Percentiles rank a stretch among this genome's conserved stretches.
Evolutionary conservation across 306 rosid species (phyloP).

Genomic region (Gillenia trifoliata): DNA sequence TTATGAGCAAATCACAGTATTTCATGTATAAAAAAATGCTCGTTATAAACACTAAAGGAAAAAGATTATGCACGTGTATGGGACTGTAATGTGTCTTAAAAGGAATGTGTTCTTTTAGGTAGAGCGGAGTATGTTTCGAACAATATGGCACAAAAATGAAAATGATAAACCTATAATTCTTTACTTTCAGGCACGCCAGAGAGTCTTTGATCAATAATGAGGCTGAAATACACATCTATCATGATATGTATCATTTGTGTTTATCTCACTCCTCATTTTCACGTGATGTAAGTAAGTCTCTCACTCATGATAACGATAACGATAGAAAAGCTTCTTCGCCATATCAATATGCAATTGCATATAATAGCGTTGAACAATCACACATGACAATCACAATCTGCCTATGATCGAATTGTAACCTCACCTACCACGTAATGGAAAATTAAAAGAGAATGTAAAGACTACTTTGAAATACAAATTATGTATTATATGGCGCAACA

Average conservation of each 20-base stretch:
- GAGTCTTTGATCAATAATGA: no score
- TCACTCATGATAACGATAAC: not conserved
- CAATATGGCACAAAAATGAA: not conserved
- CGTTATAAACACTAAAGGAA: not conserved
- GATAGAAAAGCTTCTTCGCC: not conserved
- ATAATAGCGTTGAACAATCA: conserved; percentile 1
- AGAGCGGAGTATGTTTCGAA: not conserved
- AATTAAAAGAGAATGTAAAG: not conserved
- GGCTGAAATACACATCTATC: not conserved
- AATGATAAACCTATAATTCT: not conserved
- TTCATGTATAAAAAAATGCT: no score
- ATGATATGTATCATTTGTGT: not conserved
- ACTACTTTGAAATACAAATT: no score
- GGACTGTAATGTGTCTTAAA: not conserved
- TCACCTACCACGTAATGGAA: not conserved
- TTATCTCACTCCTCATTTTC: not conserved
- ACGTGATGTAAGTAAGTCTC: no score
- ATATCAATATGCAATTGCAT: not conserved
- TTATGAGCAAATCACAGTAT: not conserved
- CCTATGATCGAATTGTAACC: not conserved
- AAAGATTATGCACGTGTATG: not conserved
- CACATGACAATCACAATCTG: not conserved
- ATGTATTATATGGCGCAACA: no score
- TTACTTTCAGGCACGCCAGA: no score
- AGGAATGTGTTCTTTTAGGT: not conserved